A percentile compares a stretch with the other conserved stretches of the same genome.
phyloP scores from a whole-genome alignment of 2,329 filamentous ascomycete species.

The Colletotrichum tanaceti region DNA sequence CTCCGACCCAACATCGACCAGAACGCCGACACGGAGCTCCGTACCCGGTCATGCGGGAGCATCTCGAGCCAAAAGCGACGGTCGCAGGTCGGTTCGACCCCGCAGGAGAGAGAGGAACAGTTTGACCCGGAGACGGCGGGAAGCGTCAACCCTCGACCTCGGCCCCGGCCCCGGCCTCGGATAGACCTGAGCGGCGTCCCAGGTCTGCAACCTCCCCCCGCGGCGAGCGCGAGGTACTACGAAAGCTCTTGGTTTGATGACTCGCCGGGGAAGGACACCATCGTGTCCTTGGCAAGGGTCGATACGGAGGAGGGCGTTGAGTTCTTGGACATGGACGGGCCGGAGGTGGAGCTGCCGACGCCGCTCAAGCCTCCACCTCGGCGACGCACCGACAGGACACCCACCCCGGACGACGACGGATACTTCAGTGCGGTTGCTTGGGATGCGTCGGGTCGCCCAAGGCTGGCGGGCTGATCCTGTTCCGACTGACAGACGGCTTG shows the following conservation, averaged over 20 bases:
- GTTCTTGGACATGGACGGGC: background rate
- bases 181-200: background rate
- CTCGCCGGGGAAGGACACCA: background rate
- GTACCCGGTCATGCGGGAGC: background rate
- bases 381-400: slow-evolving; percentile 1
- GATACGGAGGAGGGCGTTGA: slow-evolving; percentile 34
- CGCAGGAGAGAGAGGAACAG: background rate
- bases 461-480: background rate
- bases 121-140: background rate
- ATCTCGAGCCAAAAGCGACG: background rate
- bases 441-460: background rate
- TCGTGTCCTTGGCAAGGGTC: slow-evolving; percentile 8
- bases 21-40: slow-evolving; percentile 16
- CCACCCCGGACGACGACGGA: background rate
- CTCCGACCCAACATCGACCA: background rate
- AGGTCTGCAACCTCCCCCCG: background rate
- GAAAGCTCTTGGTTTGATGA: background rate
- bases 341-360: slow-evolving; percentile 18
- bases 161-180: background rate
- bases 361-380: slow-evolving; percentile 26
- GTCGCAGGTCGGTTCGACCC: background rate
- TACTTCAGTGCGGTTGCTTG: slow-evolving; percentile 16
- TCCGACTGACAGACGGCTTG: background rate
- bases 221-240: background rate
- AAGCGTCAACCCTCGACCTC: background rate